These are phyloP conservation scores for Cardiosporidium cionae DNA, from an alignment of 169 alveolate species.

Conservation along the genomic window DNA sequence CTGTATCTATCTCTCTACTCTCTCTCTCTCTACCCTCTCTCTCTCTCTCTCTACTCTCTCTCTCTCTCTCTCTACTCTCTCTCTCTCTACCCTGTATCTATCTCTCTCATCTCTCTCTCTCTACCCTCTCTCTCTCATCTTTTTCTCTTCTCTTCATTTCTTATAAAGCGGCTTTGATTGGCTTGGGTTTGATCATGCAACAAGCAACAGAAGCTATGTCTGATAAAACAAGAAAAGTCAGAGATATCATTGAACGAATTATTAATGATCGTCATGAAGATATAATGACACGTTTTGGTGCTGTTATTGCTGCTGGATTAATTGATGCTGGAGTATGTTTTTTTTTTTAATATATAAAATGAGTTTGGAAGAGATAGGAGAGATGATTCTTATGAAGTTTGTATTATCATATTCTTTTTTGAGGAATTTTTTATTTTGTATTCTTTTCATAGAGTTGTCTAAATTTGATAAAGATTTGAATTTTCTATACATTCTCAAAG, in stretches of 20 bases:
- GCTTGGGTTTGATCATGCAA: constrained; percentile 74
- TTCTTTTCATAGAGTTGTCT: not conserved
- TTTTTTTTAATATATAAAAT: not conserved
- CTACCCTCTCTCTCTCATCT: too few relatives aligned
- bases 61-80: too few relatives aligned
- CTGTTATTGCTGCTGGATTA: constrained; percentile 83
- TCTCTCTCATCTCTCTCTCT: too few relatives aligned
- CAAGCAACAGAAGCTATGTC: constrained; percentile 68
- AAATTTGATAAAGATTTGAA: not conserved
- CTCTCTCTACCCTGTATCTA: too few relatives aligned
- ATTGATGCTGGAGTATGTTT: constrained; percentile 86
- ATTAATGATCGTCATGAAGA: constrained; percentile 89
- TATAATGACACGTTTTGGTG: constrained; percentile 90
- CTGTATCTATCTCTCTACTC: too few relatives aligned
- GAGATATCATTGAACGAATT: constrained; percentile 70
- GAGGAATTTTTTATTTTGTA: not conserved
- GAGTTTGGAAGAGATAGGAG: not conserved
- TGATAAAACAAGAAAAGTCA: too few relatives aligned
- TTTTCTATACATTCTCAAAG: not conserved
- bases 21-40: too few relatives aligned
- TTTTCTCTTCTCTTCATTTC: not conserved
- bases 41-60: too few relatives aligned
- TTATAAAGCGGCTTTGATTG: constrained; percentile 72
- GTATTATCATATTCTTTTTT: not conserved
- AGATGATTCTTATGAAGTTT: not conserved